Evolutionary conservation across 345 rosid genomes (phyloP).

Genomic region (Lumnitzera racemosa): DNA sequence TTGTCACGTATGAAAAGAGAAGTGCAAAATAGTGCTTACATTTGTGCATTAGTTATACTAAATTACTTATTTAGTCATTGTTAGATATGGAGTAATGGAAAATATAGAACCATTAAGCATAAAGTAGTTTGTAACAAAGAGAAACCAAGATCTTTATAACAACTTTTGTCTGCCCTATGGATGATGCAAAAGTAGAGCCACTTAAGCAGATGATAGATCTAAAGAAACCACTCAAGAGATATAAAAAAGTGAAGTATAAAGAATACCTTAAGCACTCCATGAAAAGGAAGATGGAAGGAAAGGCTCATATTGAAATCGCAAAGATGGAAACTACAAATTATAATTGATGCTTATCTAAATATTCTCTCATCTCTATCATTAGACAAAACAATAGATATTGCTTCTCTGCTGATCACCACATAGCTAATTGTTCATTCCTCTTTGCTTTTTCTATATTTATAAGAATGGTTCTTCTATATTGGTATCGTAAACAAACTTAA

Average conservation of each 20-base stretch:
- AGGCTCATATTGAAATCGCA: slow-evolving; percentile 11
- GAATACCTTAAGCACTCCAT: slow-evolving; percentile 14
- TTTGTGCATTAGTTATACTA: too few species aligned
- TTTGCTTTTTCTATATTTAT: too few species aligned
- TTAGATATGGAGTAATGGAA: slow-evolving; percentile 20
- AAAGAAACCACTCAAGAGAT: background rate
- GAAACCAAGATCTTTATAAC: slow-evolving; percentile 17
- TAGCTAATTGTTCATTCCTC: too few species aligned
- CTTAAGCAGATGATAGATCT: slow-evolving; percentile 11
- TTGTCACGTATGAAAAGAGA: too few species aligned
- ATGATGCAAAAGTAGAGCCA: slow-evolving; percentile 21
- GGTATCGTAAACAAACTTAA: too few species aligned
- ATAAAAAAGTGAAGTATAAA: slow-evolving; percentile 14
- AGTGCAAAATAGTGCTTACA: too few species aligned
- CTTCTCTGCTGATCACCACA: too few species aligned
- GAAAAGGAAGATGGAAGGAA: slow-evolving; percentile 17
- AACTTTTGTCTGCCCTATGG: slow-evolving; percentile 13
- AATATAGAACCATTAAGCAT: slow-evolving; percentile 21
- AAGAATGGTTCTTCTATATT: too few species aligned
- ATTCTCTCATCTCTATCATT: too few species aligned
- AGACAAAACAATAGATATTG: too few species aligned
- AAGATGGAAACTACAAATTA: background rate
- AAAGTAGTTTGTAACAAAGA: slow-evolving; percentile 13
- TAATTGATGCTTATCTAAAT: background rate
- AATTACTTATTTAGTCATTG: background rate